Conservation (phyloP, 257 asterid genomes). For the Solanum corneliomulleri region DNA sequence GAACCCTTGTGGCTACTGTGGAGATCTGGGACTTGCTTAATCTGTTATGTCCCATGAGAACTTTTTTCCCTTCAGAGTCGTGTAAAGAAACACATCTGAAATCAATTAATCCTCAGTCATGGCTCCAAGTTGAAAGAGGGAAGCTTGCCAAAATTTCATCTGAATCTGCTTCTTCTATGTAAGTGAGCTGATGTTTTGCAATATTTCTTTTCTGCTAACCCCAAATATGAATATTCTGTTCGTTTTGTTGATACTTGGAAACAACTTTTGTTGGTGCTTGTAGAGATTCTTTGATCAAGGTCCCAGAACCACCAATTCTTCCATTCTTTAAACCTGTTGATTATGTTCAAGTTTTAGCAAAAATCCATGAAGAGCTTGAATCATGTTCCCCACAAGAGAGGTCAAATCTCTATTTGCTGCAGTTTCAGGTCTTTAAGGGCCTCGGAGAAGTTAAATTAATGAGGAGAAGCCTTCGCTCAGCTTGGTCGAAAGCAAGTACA, state of each 20-base stretch:
- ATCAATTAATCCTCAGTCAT: constrained; percentile 80
- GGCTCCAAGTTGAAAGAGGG: constrained; percentile 99
- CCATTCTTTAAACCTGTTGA: constrained; percentile 86
- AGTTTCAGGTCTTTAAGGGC: constrained; percentile 93
- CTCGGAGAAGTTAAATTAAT: constrained; percentile 81
- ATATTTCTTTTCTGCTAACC: background rate
- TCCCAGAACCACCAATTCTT: constrained; percentile 78
- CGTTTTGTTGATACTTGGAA: background rate
- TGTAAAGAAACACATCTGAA: constrained; percentile 67
- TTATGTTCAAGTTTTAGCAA: constrained; percentile 85
- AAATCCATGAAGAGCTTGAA: constrained; percentile 92
- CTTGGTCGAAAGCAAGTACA: constrained; percentile 65
- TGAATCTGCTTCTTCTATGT: constrained; percentile 73
- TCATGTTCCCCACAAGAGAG: constrained; percentile 56
- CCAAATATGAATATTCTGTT: background rate
- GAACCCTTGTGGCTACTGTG: constrained; percentile 47
- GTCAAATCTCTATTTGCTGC: constrained; percentile 64
- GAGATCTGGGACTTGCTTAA: constrained; percentile 81
- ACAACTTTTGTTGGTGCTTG: constrained; percentile 15
- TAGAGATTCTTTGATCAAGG: constrained; percentile 91
- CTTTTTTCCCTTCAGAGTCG: constrained; percentile 72
- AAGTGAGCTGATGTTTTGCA: constrained; percentile 10
- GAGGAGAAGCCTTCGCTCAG: constrained; percentile 90
- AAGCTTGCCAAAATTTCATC: constrained; percentile 59
- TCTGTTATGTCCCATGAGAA: constrained; percentile 92